phyloP scores from a whole-genome alignment of 1,284 basidiomycete species.

The Cryptococcus sp. region DNA sequence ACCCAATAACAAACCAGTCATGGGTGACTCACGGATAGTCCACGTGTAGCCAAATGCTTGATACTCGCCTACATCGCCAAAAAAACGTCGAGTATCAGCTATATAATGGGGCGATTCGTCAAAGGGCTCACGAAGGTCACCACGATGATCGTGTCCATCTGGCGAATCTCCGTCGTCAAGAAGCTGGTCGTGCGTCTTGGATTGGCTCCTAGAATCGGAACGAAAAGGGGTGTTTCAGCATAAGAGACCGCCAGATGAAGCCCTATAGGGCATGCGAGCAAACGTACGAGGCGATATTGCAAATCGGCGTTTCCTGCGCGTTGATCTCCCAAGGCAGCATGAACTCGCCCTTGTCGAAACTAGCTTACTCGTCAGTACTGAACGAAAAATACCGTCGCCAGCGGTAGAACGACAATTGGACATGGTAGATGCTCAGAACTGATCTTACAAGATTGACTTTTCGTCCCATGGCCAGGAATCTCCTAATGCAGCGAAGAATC shows the following conservation, averaged over 20 bases:
- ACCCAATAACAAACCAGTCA: too few relatives aligned
- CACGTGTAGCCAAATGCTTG: slow-evolving; percentile 10
- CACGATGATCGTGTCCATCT: slow-evolving; percentile 11
- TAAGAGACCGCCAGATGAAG: background rate
- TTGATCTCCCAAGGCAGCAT: slow-evolving; percentile 7
- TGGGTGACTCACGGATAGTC: slow-evolving; percentile 10
- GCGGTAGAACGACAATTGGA: background rate
- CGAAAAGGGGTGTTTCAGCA: background rate
- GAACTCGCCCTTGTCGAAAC: slow-evolving; percentile 10
- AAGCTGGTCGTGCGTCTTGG: slow-evolving; percentile 7
- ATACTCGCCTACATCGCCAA: background rate
- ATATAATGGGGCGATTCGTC: background rate
- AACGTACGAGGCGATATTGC: slow-evolving; percentile 3
- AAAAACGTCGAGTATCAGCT: background rate
- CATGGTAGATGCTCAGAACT: background rate
- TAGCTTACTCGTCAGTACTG: background rate
- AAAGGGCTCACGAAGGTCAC: slow-evolving; percentile 10
- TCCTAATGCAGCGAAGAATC: slow-evolving; percentile 17
- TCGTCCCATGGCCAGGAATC: slow-evolving; percentile 11
- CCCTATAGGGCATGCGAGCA: background rate
- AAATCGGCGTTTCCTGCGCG: slow-evolving; percentile 1
- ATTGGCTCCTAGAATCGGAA: background rate
- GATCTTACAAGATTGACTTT: slow-evolving; percentile 6
- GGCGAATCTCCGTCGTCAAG: slow-evolving; percentile 10
- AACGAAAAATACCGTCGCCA: too few relatives aligned